Evolutionary conservation across 139 green algal species (phyloP).

Genomic region (Chlorokybus atmophyticus): DNA sequence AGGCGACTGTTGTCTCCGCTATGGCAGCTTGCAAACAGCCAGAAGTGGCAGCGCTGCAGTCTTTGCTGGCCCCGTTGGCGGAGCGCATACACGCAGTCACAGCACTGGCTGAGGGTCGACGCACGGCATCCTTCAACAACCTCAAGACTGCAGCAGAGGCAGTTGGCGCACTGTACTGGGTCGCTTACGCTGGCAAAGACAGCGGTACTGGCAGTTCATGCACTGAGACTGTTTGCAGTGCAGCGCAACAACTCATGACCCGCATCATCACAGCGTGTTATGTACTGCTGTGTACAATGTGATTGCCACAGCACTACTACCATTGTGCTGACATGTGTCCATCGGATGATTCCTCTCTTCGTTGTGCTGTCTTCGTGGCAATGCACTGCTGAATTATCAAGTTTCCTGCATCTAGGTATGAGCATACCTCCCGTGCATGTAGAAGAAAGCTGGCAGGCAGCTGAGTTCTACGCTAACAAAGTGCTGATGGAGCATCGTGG

Average conservation of each 20-base stretch:
- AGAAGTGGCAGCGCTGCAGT: constrained; percentile 33
- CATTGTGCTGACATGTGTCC: neutral
- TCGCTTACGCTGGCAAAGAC: constrained; percentile 61
- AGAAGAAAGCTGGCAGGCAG: constrained; percentile 52
- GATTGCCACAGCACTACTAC: too few species aligned
- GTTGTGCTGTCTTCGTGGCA: neutral
- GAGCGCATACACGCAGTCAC: constrained; percentile 42
- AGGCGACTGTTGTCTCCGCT: neutral
- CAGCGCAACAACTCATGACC: too few species aligned
- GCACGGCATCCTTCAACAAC: constrained; percentile 43
- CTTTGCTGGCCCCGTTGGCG: constrained; percentile 49
- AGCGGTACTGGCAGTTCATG: too few species aligned
- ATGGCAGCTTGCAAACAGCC: constrained; percentile 28
- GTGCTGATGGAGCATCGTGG: constrained; percentile 52
- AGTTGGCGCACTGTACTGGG: constrained; percentile 55
- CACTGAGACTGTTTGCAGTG: too few species aligned
- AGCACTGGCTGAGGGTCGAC: constrained; percentile 36
- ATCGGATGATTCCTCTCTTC: neutral
- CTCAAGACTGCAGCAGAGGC: constrained; percentile 57
- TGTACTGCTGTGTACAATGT: too few species aligned
- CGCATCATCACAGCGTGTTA: too few species aligned
- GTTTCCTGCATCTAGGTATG: constrained; percentile 36
- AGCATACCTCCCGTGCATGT: constrained; percentile 54
- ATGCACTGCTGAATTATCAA: neutral
- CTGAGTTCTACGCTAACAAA: constrained; percentile 89